These are phyloP conservation scores for Ustilago curta DNA, from an alignment of 1,284 basidiomycete genomes.

Conservation along the genomic window DNA sequence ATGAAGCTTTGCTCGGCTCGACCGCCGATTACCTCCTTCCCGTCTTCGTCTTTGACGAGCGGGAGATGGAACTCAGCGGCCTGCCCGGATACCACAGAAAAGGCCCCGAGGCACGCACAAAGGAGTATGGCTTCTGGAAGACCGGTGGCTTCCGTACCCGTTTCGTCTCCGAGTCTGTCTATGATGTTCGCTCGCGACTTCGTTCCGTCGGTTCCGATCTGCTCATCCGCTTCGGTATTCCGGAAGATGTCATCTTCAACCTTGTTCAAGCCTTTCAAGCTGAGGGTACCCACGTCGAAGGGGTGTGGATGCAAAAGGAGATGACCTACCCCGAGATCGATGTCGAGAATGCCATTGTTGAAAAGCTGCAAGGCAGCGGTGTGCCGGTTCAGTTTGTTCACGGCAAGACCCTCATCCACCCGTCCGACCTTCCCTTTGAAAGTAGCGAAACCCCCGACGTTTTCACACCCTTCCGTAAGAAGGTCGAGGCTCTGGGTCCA, in stretches of 20 bases:
- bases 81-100: slow-evolving; percentile 70
- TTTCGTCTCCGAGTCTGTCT: slow-evolving; percentile 73
- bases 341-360: slow-evolving; percentile 51
- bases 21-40: slow-evolving; percentile 72
- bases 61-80: slow-evolving; percentile 72
- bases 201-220: slow-evolving; percentile 71
- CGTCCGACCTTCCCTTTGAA: slow-evolving; percentile 71
- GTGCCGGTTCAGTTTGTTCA: slow-evolving; percentile 57
- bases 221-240: slow-evolving; percentile 72
- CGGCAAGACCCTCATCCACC: slow-evolving; percentile 67
- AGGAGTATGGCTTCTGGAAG: slow-evolving; percentile 72
- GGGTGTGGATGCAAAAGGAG: slow-evolving; percentile 66
- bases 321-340: slow-evolving; percentile 57
- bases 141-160: slow-evolving; percentile 71
- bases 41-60: slow-evolving; percentile 73
- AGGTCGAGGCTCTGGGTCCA: slow-evolving; percentile 71
- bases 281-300: slow-evolving; percentile 58
- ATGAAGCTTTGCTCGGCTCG: slow-evolving; percentile 57
- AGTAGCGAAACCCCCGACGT: slow-evolving; percentile 71
- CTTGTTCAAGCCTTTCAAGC: slow-evolving; percentile 54
- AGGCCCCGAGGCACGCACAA: slow-evolving; percentile 68
- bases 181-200: slow-evolving; percentile 71
- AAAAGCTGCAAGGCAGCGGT: slow-evolving; percentile 44
- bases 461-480: slow-evolving; percentile 72
- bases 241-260: slow-evolving; percentile 70